Evolutionary conservation across 2,329 filamentous ascomycete genomes (phyloP).

Genomic region (Ophiognomonia clavigignenti-juglandacearum): DNA sequence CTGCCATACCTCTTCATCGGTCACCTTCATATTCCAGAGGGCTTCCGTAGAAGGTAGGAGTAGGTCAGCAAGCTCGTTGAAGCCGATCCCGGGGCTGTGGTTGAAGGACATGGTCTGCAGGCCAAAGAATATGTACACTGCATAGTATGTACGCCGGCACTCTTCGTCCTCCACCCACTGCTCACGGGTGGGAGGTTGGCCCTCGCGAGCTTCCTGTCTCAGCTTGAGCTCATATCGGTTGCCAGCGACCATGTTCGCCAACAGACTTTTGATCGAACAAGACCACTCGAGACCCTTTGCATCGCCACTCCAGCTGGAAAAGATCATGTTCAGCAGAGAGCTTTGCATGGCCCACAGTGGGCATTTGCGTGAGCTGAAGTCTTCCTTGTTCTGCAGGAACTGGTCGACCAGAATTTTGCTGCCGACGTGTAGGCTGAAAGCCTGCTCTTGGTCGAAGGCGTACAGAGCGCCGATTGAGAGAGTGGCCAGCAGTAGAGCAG

Average conservation of each 20-base stretch:
- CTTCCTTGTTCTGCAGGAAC: conserved; percentile 96
- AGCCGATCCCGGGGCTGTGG: conserved; percentile 94
- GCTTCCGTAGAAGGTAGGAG: conserved; percentile 91
- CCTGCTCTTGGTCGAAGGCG: conserved; percentile 94
- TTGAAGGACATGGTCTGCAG: conserved; percentile 94
- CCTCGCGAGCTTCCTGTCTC: conserved; percentile 80
- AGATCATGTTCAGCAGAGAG: conserved; percentile 96
- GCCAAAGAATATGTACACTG: conserved; percentile 98
- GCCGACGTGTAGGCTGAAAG: conserved; percentile 94
- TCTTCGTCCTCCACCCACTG: conserved; percentile 98
- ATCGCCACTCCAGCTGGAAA: conserved; percentile 98
- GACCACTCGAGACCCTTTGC: conserved; percentile 98
- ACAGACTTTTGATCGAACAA: conserved; percentile 95
- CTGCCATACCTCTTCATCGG: conserved; percentile 78
- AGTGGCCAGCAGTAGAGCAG: conserved; percentile 80
- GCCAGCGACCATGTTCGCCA: conserved; percentile 97
- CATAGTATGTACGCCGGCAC: conserved; percentile 93
- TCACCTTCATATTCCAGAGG: conserved; percentile 81
- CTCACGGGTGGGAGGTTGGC: conserved; percentile 67
- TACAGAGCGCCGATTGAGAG: conserved; percentile 94
- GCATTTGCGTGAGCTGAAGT: conserved; percentile 96
- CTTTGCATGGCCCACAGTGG: conserved; percentile 98
- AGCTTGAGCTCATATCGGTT: conserved; percentile 96
- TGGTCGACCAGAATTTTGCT: conserved; percentile 97
- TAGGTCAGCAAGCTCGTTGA: conserved; percentile 94